Evolutionary conservation across 345 rosid species (phyloP), one percentile per base, ranked within the genome.

Genomic region (Brassica incana): DNA sequence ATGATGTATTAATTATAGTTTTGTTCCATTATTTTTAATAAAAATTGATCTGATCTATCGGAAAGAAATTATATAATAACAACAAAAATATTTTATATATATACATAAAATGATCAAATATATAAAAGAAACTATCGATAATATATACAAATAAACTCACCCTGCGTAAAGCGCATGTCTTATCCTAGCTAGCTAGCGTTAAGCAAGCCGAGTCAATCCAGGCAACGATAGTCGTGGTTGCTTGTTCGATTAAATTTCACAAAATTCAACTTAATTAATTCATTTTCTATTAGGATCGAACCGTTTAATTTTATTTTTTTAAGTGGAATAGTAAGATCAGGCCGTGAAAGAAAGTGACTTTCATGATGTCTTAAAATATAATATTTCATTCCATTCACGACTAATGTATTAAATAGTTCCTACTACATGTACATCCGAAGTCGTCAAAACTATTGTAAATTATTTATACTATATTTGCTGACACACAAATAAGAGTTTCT

Each of bases 331-430:
- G 30, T 74, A 38, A 36, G 36, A 54, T 54, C 76, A 69, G 72
- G 71, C 79, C 79, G 79, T 75, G 83, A 69, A 69, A 70, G 83
- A 80, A 75, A 80, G 76, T 80, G 83, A 70, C 63, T 64, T 75
- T 79, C 78, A 75, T 80, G 83, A 75, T 75, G 72, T 69, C 20
- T 69, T 71, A 62, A 33, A 64, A 64, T 65, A 36, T 6, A 18
- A 33, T 72, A 71, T 64, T 36, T 65, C 67, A 25, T 50, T 66
- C 35, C 56, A 52, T 64, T 78, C 45, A 6, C 20, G 58, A 52
- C 54, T 54, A 36, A 52, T 52, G 72, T 64, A 78, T 70, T 50
- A 35, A 10, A 6, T 63, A 50, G 12, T 73, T 69, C 43, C 56
- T 18, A 59, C 63, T 58, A 72, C 60, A 12, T 67, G 56, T 67